Base-by-base conservation (phyloP, 2,329 filamentous ascomycete genomes). In the Alternaria arbusti region DNA sequence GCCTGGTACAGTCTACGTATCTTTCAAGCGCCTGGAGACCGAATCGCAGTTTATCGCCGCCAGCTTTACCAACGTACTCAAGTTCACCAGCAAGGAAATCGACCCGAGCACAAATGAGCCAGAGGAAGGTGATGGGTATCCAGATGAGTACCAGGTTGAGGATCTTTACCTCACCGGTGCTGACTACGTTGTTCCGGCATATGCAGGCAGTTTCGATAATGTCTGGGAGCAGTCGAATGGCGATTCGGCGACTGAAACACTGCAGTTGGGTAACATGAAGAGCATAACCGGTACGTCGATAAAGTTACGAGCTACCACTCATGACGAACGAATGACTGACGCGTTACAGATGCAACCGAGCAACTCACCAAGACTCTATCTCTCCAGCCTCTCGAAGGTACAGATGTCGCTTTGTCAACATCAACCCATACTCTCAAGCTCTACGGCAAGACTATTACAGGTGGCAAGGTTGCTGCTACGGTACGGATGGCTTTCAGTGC, bases 71-170 rank as follows among this genome's bases (percentile, higher is more conserved):
- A 99, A 98, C 81, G 85, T 93, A 43, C 90, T 99, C 78, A 97
- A 96, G 82, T 99, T 99, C 80, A 97, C 94, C 17, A 96, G 91
- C 85, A 98, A 97, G 84, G 96, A 99, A 82, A 96, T 99, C 70
- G 96, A 99, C 74, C 96, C 96, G 6, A 91, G 91, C 25, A 97
- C 93, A n/a, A 89, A 89, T 69, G 94, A 97, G 82, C 92, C 95
- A 1, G 96, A 99, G 80, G 94, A 97, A 15, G 87, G 78, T 47
- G 77, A 84, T 50, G 96, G 96, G 49, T 98, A 98, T 80, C 95
- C 98, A 57, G 96, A 99, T 76, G 96, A 99, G 83, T 99, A 99
- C 78, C 93, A 97, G 82, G 91, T 98, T 64, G 93, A 96, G 66
- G 94, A 97, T 78, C 89, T 98, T 65, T 94, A 97, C 66, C 88